Base-by-base conservation (phyloP, 192 early-diverging fungal genomes). In the Backusella circina region DNA sequence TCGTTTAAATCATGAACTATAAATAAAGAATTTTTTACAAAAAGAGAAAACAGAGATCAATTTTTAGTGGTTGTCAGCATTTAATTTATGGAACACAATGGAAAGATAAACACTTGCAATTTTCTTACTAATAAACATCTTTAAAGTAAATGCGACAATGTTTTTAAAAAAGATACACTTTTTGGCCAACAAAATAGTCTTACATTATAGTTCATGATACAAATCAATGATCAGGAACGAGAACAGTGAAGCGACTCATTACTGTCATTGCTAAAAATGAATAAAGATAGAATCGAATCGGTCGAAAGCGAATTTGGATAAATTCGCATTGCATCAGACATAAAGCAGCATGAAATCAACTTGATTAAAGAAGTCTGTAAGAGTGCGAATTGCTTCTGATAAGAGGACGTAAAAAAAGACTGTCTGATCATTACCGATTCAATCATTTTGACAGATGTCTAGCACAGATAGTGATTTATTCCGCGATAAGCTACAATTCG, bases 1-100 rank as follows among this genome's bases (percentile, higher is more conserved):
- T 57, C 39, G 39, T 41, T 41, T 41, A 41, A 26, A 61, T 8
- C 21, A 10, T 10, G 12, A 57, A 57, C 23, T 23, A 57, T 57
- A 57, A 57, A 57, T 57, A 57, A 61, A 61, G 54, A 61, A n/a
- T 61, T 28, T 61, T 61, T 61, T 61, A 61, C 54, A 61, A 61
- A 61, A 61, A 61, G 54, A 61, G 54, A 28, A 28, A 61, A 26
- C 44, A 61, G n/a, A 61, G 23, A 61, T 28, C 13, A 4, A 13
- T 61, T 61, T 61, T 61, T 28, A 61, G 54, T 61, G 54, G 54
- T 12, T 28, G 28, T 28, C 23, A 26, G 4, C 18, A 47, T 4
- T n/a, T 61, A 28, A 28, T 61, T 61, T 28, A 61, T 61, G 54
- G 54, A 26, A 61, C 54, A 61, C 54, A 61, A 61, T 28, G 23